Percentiles rank a stretch among this genome's conserved stretches.
These are phyloP conservation scores for Alternaria conjuncta DNA, from an alignment of 2,329 filamentous ascomycete species.

Conservation along the genomic window DNA sequence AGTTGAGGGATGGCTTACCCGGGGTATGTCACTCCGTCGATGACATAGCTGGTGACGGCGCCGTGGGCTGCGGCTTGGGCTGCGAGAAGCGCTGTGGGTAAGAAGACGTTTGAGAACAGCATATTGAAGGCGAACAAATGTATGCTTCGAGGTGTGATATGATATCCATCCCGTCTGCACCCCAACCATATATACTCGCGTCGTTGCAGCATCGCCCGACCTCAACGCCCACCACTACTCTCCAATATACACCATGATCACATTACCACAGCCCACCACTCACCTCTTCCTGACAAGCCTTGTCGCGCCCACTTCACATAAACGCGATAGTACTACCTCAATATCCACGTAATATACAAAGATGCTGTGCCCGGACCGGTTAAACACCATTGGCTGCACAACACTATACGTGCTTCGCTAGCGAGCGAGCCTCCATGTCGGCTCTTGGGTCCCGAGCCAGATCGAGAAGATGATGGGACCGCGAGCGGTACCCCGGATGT, in stretches of 20 bases:
- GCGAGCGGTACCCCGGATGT: slow-evolving; percentile 29
- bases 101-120: slow-evolving; percentile 46
- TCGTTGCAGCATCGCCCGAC: not conserved
- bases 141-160: not conserved
- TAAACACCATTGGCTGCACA: slow-evolving; percentile 24
- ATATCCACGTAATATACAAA: slow-evolving; percentile 31
- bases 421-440: slow-evolving; percentile 26
- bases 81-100: slow-evolving; percentile 39
- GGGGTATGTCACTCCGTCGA: slow-evolving; percentile 42
- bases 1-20: slow-evolving; percentile 21
- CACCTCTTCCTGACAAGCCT: slow-evolving; percentile 10
- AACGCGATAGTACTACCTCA: slow-evolving; percentile 26
- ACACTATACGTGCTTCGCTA: slow-evolving; percentile 26
- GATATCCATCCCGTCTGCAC: not conserved
- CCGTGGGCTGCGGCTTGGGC: slow-evolving; percentile 43
- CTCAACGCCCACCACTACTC: not conserved
- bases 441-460: slow-evolving; percentile 29
- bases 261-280: slow-evolving; percentile 5
- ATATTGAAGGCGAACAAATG: slow-evolving; percentile 34
- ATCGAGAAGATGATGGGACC: slow-evolving; percentile 16
- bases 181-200: slow-evolving; percentile 23
- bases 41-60: slow-evolving; percentile 46
- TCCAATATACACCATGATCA: slow-evolving; percentile 21
- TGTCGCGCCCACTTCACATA: slow-evolving; percentile 23
- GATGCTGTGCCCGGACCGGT: slow-evolving; percentile 29